Conservation (phyloP, 352 stramenopile species). For the Pythium pyrilobum region DNA sequence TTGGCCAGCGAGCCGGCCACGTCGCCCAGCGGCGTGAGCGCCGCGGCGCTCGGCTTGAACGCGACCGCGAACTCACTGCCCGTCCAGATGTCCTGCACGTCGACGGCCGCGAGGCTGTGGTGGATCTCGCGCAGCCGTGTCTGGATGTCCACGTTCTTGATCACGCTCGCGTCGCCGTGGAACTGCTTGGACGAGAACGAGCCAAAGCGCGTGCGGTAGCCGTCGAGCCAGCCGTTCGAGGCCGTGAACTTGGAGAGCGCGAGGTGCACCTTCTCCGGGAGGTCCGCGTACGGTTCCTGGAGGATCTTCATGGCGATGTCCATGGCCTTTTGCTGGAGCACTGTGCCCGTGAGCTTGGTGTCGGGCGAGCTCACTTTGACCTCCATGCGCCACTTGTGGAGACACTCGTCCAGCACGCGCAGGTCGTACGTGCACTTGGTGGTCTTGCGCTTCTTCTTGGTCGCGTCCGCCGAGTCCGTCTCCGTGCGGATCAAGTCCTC, state of each 20-base stretch:
- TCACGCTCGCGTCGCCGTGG: slow-evolving; percentile 47
- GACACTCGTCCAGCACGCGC: slow-evolving; percentile 71
- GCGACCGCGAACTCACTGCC: slow-evolving; percentile 66
- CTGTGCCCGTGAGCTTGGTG: slow-evolving; percentile 71
- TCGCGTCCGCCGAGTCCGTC: slow-evolving; percentile 79
- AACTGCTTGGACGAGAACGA: slow-evolving; percentile 78
- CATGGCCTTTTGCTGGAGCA: slow-evolving; percentile 82
- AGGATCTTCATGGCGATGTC: slow-evolving; percentile 74
- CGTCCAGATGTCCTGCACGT: slow-evolving; percentile 78
- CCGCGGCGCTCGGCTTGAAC: slow-evolving; percentile 32
- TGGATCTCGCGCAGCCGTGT: slow-evolving; percentile 80
- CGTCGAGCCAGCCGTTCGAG: slow-evolving; percentile 83
- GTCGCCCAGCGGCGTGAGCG: not conserved
- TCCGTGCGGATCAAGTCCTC: slow-evolving; percentile 77
- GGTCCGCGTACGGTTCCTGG: slow-evolving; percentile 56
- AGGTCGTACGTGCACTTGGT: slow-evolving; percentile 83
- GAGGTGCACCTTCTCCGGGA: slow-evolving; percentile 72
- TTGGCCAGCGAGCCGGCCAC: not conserved
- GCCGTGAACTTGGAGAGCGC: slow-evolving; percentile 70
- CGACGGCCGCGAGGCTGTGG: slow-evolving; percentile 50
- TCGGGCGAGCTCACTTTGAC: slow-evolving; percentile 74
- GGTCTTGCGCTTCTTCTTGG: slow-evolving; percentile 85
- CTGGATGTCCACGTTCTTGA: slow-evolving; percentile 83
- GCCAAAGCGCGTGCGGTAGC: slow-evolving; percentile 79
- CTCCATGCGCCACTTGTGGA: slow-evolving; percentile 88